These are phyloP conservation scores for Arthrobotrys pseudoclavata DNA, from an alignment of 2,329 filamentous ascomycete genomes.

Conservation along the genomic window DNA sequence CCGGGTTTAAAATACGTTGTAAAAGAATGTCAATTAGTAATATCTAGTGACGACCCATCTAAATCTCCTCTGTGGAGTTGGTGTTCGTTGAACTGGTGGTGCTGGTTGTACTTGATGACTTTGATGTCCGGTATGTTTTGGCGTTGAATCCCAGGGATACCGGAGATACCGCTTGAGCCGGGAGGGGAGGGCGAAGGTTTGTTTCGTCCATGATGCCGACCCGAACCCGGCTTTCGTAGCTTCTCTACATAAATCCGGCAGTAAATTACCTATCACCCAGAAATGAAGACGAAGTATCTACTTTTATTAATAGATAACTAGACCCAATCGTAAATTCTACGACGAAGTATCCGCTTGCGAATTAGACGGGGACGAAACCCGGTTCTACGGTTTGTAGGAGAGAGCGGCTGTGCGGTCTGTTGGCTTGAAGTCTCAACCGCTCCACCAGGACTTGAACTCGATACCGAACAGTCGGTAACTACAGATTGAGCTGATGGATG, in stretches of 20 bases:
- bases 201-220: constrained; percentile 22
- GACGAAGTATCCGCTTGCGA: constrained; percentile 28
- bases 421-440: constrained; percentile 8
- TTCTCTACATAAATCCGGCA: constrained; percentile 22
- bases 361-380: constrained; percentile 43
- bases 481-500: constrained; percentile 22
- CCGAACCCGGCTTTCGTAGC: constrained; percentile 31
- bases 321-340: constrained; percentile 47
- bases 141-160: constrained; percentile 43
- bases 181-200: constrained; percentile 34
- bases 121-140: constrained; percentile 21
- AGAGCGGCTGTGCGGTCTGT: constrained; percentile 1
- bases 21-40: constrained; percentile 47
- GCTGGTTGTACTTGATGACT: background rate
- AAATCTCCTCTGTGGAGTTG: constrained; percentile 29
- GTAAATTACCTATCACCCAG: constrained; percentile 36
- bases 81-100: background rate
- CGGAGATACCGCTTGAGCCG: constrained; percentile 31
- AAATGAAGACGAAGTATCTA: constrained; percentile 55
- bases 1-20: constrained; percentile 58
- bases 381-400: constrained; percentile 16
- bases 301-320: constrained; percentile 27
- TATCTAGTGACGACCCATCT: constrained; percentile 38
- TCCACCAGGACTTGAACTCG: background rate
- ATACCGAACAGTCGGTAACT: background rate